Evolutionary conservation across 306 rosid genomes (phyloP), one percentile per base, ranked within the genome.

Genomic region (Biancaea sappan): DNA sequence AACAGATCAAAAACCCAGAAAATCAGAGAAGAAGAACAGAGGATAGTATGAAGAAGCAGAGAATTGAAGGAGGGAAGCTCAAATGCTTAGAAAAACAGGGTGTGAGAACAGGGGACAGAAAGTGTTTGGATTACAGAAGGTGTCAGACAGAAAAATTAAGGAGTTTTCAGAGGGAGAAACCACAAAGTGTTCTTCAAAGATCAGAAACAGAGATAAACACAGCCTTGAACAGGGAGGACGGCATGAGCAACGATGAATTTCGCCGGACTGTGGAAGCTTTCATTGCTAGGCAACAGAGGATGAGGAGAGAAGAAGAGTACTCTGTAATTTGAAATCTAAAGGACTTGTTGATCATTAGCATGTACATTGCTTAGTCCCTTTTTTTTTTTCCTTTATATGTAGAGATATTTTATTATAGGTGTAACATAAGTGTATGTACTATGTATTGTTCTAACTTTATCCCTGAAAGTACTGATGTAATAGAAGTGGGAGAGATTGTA

Each of bases 201-300:
- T 83, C 87, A 14, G 86, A 89, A 77, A 91, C 94, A 2, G 87
- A 89, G 82, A 87, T 47, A 2, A 35, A n/a, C 69, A 73, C 25
- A 78, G 65, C 77, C 47, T 74, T 79, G 5, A 77, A 63, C 38
- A 80, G 86, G 1, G 96, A 94, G 31, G 96, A 91, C 35, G 46
- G 38, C 14, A 84, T 89, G 92, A 91, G 89, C 65, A 83, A 85
- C 57, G 98, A 94, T 32, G 98, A 94, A 69, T 94, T 94, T 69
- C 90, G 84, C n/a, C 60, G 59, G 73, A 85, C 83, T 72, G 89
- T 94, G 3, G 98, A 91, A 65, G 92, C 88, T 56, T 94, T 94
- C 88, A 91, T 94, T 38, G 97, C 91, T 2, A 65, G 81, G 72
- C 91, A 94, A 66, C 94, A 94, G 76, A 94, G 73, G 89, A 34